Conservation (phyloP, 2,329 filamentous ascomycete species). For the Sclerotinia sclerotiorum region DNA sequence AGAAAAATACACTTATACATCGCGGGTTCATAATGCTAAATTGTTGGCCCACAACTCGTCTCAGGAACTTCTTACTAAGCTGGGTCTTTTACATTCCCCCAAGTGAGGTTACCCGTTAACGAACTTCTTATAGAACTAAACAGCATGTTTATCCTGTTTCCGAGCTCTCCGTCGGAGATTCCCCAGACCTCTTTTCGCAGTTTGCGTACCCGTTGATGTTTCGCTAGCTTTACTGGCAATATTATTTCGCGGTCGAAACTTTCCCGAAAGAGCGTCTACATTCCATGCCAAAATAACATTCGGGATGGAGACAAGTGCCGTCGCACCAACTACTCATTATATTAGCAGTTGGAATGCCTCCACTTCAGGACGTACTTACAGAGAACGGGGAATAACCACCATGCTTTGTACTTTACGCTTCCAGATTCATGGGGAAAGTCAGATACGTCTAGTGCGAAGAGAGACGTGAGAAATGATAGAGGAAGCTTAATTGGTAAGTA, state of each 20-base stretch:
- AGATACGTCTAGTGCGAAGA: not conserved
- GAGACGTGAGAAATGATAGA: constrained; percentile 1
- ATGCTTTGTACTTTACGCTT: not conserved
- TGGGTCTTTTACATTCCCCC: too few species aligned
- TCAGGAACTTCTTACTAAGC: too few species aligned
- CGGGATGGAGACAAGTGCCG: not conserved
- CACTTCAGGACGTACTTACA: not conserved
- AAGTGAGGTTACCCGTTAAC: too few species aligned
- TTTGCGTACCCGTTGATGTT: not conserved
- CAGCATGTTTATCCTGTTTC: not conserved
- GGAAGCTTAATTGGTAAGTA: not conserved
- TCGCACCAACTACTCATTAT: not conserved
- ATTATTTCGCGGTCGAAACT: not conserved
- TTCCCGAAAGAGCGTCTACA: not conserved
- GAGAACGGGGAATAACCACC: not conserved
- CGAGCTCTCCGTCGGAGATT: not conserved
- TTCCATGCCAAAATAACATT: not conserved
- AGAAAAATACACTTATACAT: too few species aligned
- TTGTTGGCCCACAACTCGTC: too few species aligned
- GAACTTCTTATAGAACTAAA: not conserved
- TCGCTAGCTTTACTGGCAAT: not conserved
- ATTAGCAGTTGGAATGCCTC: not conserved
- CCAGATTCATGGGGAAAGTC: not conserved
- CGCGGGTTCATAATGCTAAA: too few species aligned
- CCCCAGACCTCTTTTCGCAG: not conserved